Percentiles rank a stretch among this genome's conserved stretches.
Evolutionary conservation across 345 rosid species (phyloP).

Genomic region (Geranium brycei): DNA sequence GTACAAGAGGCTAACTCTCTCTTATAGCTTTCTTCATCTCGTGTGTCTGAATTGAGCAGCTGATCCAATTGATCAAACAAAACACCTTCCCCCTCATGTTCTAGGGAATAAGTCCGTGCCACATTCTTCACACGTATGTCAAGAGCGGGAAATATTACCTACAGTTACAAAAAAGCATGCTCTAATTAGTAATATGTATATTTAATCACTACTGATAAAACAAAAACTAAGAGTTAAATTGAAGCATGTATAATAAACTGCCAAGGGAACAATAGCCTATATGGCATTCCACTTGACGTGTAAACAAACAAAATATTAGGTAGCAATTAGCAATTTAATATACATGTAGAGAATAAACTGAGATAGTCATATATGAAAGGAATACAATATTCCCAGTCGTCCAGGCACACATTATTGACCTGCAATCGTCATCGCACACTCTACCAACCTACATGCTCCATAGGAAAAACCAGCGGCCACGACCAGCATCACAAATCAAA

Average conservation of each 20-base stretch:
- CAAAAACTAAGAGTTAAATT: background rate
- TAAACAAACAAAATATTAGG: too few species aligned
- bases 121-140: conserved; percentile 86
- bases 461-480: background rate
- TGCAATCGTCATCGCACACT: background rate
- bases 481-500: background rate
- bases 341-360: too few species aligned
- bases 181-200: conserved; percentile 1
- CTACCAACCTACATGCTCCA: background rate
- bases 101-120: conserved; percentile 74
- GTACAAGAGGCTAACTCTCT: conserved; percentile 72
- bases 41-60: conserved; percentile 46
- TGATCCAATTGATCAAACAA: conserved; percentile 62
- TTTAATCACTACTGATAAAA: background rate
- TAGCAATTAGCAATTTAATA: too few species aligned
- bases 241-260: background rate
- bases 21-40: conserved; percentile 42
- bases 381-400: background rate
- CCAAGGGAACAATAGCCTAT: background rate
- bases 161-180: conserved; percentile 9
- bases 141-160: conserved; percentile 86
- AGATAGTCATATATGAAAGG: background rate
- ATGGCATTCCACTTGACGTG: too few species aligned
- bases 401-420: background rate
- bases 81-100: conserved; percentile 72